Evolutionary conservation across 2,329 filamentous ascomycete species (phyloP).

Genomic region (Exophiala aquamarina): DNA sequence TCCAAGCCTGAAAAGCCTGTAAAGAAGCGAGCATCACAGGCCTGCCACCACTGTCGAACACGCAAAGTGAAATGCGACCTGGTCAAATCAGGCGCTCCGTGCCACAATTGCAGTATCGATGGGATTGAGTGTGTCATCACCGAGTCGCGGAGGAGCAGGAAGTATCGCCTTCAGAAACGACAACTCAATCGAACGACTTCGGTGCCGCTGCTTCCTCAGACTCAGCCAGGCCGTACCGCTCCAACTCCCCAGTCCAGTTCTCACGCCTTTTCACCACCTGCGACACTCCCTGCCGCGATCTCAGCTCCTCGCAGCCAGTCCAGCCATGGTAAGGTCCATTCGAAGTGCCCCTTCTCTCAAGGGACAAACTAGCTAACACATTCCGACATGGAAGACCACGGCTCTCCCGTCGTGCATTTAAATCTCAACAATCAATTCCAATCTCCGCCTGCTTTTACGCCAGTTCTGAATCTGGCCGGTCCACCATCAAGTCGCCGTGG

Average conservation of each 20-base stretch:
- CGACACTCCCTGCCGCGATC: too few relatives aligned
- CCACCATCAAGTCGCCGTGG: slow-evolving; percentile 47
- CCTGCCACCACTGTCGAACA: slow-evolving; percentile 2
- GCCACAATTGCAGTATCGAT: slow-evolving; percentile 7
- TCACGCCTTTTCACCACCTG: neutral
- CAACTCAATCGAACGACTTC: slow-evolving; percentile 14
- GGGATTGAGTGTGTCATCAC: slow-evolving; percentile 21
- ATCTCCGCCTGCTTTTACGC: slow-evolving; percentile 39
- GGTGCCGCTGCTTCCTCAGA: slow-evolving; percentile 15
- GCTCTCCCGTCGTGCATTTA: neutral
- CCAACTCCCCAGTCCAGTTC: neutral
- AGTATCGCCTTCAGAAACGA: slow-evolving; percentile 25
- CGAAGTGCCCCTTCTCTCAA: too few relatives aligned
- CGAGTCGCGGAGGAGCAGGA: slow-evolving; percentile 22
- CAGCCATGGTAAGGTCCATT: neutral
- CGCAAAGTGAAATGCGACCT: slow-evolving; percentile 4
- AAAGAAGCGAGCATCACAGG: slow-evolving; percentile 2
- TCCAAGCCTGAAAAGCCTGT: neutral
- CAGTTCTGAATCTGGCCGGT: slow-evolving; percentile 70
- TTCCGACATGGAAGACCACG: neutral
- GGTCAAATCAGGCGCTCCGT: neutral
- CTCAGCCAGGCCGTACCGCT: slow-evolving; percentile 1
- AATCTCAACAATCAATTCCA: neutral
- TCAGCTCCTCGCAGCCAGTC: neutral
- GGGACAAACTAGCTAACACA: neutral